Evolutionary conservation across 129 eudicot species (phyloP).

Genomic region (Saposhnikovia divaricata): DNA sequence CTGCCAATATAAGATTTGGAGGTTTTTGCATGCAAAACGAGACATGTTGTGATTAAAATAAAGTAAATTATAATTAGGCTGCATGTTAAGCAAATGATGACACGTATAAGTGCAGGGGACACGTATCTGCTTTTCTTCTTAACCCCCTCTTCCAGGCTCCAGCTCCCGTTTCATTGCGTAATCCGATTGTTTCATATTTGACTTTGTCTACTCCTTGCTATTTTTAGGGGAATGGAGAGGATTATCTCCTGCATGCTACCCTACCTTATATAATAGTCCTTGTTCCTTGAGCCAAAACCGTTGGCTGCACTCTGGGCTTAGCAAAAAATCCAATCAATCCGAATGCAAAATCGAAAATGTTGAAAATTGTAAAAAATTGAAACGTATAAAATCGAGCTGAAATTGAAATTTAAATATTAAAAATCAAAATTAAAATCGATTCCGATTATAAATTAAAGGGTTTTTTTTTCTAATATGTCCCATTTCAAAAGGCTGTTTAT

Average conservation of each 20-base stretch:
- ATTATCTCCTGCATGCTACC: not conserved
- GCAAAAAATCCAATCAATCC: no score
- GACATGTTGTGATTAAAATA: conserved; percentile 2
- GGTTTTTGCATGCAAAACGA: conserved; percentile 5
- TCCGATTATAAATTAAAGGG: no score
- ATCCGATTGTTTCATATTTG: conserved; percentile 2
- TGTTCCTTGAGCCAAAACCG: not conserved
- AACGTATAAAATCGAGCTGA: no score
- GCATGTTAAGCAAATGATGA: conserved; percentile 6
- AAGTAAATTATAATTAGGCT: not conserved
- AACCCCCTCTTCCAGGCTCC: not conserved
- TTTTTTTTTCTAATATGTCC: no score
- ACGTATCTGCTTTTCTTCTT: not conserved
- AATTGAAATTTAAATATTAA: no score
- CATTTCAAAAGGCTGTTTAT: no score
- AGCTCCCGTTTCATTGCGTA: not conserved
- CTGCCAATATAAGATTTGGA: not conserved
- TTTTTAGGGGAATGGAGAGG: not conserved
- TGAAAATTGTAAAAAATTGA: no score
- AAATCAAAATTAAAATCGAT: no score
- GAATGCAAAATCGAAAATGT: no score
- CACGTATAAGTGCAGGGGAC: not conserved
- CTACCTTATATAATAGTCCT: no score
- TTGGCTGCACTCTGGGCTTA: no score
- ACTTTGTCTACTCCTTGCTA: not conserved